Base-by-base conservation (phyloP, 306 rosid genomes). In the Alnus glutinosa region DNA sequence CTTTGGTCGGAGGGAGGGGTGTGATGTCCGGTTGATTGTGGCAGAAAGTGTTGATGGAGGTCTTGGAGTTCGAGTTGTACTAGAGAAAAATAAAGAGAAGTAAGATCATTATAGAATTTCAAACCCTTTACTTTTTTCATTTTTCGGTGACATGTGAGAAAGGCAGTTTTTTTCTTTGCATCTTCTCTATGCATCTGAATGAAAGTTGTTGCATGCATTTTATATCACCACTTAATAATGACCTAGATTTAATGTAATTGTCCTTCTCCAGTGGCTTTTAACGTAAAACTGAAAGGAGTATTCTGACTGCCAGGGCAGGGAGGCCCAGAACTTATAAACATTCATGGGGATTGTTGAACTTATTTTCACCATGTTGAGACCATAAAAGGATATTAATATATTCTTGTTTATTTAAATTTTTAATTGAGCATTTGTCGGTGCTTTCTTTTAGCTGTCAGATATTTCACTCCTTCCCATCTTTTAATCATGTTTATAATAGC, bases 1-100 rank as follows among this genome's bases (percentile, higher is more conserved):
- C 55, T 83, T 83, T 77, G 86, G 86, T 55, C 23, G 47, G 70
- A 75, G 74, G 4, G 61, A 13, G 51, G 80, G 81, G 16, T 83
- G 80, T 64, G 80, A 79, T 61, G 81, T 83, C 36, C 62, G 78
- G 52, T 52, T 78, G 70, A 80, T 83, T 16, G 51, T 8, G 18
- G 79, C 77, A 4, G 83, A 78, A 70, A 74, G 69, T 54, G 52
- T 44, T 0, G 74, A 78, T 18, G 83, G 80, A 28, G 86, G 86
- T 30, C 79, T 19, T 23, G 79, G 75, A 30, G 75, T 77, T 66
- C 74, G 77, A 79, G 77, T 83, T 55, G 77, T 75, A 36, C 64
- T 78, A 15, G 80, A 79, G 54, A 58, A 83, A 51, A 19, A 52
- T 61, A 68, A 62, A 51, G 80, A 78, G 69, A 75, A 42, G 86